Base-by-base conservation (phyloP, 352 stramenopile species). In the Nothophytophthora sp. region DNA sequence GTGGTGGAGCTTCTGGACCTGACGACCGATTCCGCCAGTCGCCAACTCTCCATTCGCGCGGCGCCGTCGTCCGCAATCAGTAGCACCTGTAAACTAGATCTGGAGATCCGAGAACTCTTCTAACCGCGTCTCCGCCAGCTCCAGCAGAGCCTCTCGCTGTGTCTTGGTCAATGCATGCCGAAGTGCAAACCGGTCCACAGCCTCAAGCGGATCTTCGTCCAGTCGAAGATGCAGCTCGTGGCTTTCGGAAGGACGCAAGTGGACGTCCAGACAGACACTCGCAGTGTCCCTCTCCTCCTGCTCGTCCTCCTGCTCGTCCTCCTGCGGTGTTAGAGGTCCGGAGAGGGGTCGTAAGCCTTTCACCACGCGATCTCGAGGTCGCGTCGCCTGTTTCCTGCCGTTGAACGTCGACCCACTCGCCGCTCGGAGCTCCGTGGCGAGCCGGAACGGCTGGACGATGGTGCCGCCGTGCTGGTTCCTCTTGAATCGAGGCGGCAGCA, bases 1-100 rank as follows among this genome's bases (percentile, higher is more conserved):
- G 77, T 91, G 15, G 63, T 91, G 24, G 81, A 91, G 65, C 57
- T 69, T 13, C 79, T 88, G 56, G 72, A 88, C 58, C 63, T 90
- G 39, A 72, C 76, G n/a, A 81, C 72, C 12, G 68, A 82, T 47
- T 83, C 84, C 45, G 70, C 61, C 4, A 70, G 63, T 11, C 76
- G 80, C 6, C 51, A 73, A 41, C 57, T 90, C 39, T 76, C 76
- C 13, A 80, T 90, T 45, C 55, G 63, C 29, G n/a, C n/a, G n/a
- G n/a, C n/a, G n/a, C n/a, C n/a, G n/a, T n/a, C n/a, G n/a, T n/a
- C n/a, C n/a, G n/a, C n/a, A n/a, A n/a, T n/a, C n/a, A n/a, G n/a
- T n/a, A n/a, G n/a, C n/a, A n/a, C n/a, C n/a, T 65, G 53, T 6
- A 84, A 84, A 35, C 45, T 88, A 29, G 69, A 82, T 18, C 53